phyloP scores from a whole-genome alignment of 352 stramenopile species.

The Globisporangium perplexum region DNA sequence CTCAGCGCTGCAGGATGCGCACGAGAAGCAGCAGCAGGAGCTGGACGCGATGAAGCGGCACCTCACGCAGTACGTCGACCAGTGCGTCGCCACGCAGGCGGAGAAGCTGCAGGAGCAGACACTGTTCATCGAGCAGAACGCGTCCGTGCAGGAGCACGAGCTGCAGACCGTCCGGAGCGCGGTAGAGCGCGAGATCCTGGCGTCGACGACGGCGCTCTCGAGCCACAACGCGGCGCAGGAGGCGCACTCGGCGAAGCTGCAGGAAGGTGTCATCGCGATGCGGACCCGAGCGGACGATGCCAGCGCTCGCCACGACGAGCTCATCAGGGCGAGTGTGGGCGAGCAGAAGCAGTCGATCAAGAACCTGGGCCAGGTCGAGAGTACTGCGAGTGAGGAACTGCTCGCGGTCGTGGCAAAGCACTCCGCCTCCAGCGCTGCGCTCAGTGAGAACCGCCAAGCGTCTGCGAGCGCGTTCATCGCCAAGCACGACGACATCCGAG shows the following conservation, averaged over 20 bases:
- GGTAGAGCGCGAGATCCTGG: conserved; percentile 31
- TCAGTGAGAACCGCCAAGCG: conserved; percentile 15
- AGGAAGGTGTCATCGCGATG: conserved; percentile 23
- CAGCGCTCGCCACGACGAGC: conserved; percentile 15
- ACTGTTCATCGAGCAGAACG: conserved; percentile 29
- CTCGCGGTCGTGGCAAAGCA: conserved; percentile 23
- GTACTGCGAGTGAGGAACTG: conserved; percentile 9
- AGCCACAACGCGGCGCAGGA: conserved; percentile 28
- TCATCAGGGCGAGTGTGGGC: conserved; percentile 20
- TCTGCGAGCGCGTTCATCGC: conserved; percentile 21
- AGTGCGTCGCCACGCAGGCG: conserved; percentile 30
- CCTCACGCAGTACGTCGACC: conserved; percentile 36
- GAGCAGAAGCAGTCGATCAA: conserved; percentile 12
- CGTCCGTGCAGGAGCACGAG: conserved; percentile 28
- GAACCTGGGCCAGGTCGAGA: background rate
- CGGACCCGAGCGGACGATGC: conserved; percentile 14
- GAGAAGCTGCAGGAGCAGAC: conserved; percentile 43
- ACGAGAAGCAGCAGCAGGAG: conserved; percentile 33
- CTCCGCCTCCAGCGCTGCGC: conserved; percentile 9
- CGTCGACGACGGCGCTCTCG: conserved; percentile 25
- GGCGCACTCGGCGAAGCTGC: conserved; percentile 17
- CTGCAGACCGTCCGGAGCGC: conserved; percentile 26
- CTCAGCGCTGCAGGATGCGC: conserved; percentile 23
- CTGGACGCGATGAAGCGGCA: conserved; percentile 40
- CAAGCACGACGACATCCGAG: conserved; percentile 22